These are phyloP conservation scores for Panellus pusillus DNA, from an alignment of 768 basidiomycete genomes.

Conservation along the genomic window DNA sequence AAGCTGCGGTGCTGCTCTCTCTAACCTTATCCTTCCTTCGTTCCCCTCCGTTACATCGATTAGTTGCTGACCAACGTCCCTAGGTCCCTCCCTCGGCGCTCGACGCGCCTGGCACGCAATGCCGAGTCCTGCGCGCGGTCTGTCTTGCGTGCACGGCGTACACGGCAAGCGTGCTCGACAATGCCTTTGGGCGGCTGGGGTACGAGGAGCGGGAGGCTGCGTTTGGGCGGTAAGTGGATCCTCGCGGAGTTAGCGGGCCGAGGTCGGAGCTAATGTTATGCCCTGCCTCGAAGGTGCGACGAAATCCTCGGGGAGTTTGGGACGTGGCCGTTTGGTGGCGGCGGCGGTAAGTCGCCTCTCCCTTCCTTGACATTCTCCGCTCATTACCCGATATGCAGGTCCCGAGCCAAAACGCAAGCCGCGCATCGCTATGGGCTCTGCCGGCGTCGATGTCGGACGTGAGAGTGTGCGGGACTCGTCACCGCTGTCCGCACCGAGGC, in stretches of 20 bases:
- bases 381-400: background rate
- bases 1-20: too few species aligned
- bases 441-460: constrained; percentile 48
- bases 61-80: constrained; percentile 46
- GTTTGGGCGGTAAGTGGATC: constrained; percentile 56
- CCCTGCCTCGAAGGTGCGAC: constrained; percentile 51
- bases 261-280: background rate
- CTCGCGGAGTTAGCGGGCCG: background rate
- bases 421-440: constrained; percentile 58
- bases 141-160: constrained; percentile 90
- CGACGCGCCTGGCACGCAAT: constrained; percentile 76
- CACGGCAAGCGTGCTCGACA: constrained; percentile 93
- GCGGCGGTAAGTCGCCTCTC: constrained; percentile 9
- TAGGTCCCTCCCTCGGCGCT: constrained; percentile 76
- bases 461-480: constrained; percentile 71
- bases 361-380: background rate
- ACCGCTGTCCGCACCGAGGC: constrained; percentile 75
- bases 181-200: constrained; percentile 82
- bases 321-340: constrained; percentile 81
- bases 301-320: constrained; percentile 92
- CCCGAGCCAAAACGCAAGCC: constrained; percentile 22
- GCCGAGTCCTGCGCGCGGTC: constrained; percentile 76
- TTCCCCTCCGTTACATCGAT: too few species aligned
- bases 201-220: constrained; percentile 95
- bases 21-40: too few species aligned